Percentiles rank a stretch among this genome's conserved stretches.
Evolutionary conservation across 1,139 yeast species (phyloP).

Genomic region (Kazachstania sp.): DNA sequence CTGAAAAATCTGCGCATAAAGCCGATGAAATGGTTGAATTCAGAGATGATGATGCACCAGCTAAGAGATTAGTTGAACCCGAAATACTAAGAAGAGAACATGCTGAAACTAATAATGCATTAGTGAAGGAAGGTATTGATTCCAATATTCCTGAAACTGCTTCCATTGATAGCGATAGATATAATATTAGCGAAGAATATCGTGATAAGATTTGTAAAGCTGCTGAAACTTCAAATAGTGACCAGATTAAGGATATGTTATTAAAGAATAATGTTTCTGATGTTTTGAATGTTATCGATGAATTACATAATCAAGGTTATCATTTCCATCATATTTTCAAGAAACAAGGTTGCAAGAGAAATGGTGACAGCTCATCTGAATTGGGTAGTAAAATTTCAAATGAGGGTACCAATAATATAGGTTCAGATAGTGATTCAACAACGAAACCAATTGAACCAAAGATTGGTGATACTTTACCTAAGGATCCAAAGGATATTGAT

Average conservation of each 20-base stretch:
- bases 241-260: constrained; percentile 44
- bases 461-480: constrained; percentile 6
- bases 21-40: constrained; percentile 27
- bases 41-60: constrained; percentile 10
- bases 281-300: constrained; percentile 42
- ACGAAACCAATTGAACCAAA: not conserved
- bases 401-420: too few relatives aligned
- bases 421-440: too few relatives aligned
- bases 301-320: constrained; percentile 45
- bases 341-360: constrained; percentile 17
- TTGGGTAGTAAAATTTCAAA: too few relatives aligned
- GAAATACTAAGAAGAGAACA: not conserved
- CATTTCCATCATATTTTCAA: constrained; percentile 45
- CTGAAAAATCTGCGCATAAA: constrained; percentile 22
- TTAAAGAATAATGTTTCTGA: constrained; percentile 46
- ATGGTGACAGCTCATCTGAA: not conserved
- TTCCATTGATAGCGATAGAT: not conserved
- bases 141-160: not conserved
- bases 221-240: constrained; percentile 38
- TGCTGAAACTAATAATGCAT: not conserved
- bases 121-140: not conserved
- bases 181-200: constrained; percentile 8
- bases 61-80: constrained; percentile 9
- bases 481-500: constrained; percentile 8
- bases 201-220: constrained; percentile 16